Percentiles rank a stretch among this genome's conserved stretches.
Evolutionary conservation across 306 rosid genomes (phyloP).

Genomic region (Medicago arabica): DNA sequence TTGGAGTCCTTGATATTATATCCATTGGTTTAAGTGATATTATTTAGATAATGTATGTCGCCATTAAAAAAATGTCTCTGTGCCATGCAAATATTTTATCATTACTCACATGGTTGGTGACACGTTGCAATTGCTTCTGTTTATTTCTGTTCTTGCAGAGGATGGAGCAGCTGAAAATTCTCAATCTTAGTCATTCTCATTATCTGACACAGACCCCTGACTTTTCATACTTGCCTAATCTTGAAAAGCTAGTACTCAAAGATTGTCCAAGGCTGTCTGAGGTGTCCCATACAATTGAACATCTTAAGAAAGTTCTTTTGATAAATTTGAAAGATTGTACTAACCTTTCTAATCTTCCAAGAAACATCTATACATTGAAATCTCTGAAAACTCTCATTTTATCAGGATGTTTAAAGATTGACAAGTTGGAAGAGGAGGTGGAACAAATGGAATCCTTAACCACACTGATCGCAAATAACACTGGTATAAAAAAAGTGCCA

Average conservation of each 20-base stretch:
- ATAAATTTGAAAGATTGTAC: constrained; percentile 46
- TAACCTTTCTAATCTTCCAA: constrained; percentile 39
- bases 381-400: constrained; percentile 40
- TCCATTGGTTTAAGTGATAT: no score
- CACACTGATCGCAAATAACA: constrained; percentile 42
- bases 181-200: constrained; percentile 53
- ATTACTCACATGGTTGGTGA: no score
- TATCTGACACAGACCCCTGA: constrained; percentile 43
- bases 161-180: constrained; percentile 39
- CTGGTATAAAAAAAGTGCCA: constrained; percentile 46
- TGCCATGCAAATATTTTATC: no score
- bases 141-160: constrained; percentile 20
- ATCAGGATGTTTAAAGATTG: constrained; percentile 44
- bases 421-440: constrained; percentile 45
- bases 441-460: constrained; percentile 42
- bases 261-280: constrained; percentile 38
- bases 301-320: constrained; percentile 19
- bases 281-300: constrained; percentile 33
- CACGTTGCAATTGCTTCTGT: background rate
- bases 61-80: no score
- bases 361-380: constrained; percentile 43
- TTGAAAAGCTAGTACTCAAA: constrained; percentile 44
- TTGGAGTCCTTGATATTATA: no score
- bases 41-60: no score
- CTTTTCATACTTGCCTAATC: constrained; percentile 51